Conservation (phyloP, 495 filamentous ascomycete genomes). For the Halenospora varia region DNA sequence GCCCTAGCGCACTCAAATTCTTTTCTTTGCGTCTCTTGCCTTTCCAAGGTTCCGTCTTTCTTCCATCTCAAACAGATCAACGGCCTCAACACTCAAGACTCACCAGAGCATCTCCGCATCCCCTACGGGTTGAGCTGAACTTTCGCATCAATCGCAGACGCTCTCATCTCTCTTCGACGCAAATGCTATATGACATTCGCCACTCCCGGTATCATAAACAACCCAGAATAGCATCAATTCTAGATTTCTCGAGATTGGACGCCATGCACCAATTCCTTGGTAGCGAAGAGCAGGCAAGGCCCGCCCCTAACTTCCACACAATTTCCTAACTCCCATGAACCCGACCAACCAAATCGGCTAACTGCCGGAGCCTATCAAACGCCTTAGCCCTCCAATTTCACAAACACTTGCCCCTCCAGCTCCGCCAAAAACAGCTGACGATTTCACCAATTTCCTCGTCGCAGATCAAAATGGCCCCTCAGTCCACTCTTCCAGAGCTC, state of each 20-base stretch:
- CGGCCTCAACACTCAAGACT: too few relatives aligned
- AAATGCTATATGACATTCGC: not conserved
- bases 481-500: not conserved
- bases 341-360: not conserved
- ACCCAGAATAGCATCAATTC: not conserved
- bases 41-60: too few relatives aligned
- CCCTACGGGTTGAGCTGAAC: too few relatives aligned
- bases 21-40: too few relatives aligned
- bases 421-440: not conserved
- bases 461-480: not conserved
- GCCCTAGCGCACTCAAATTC: too few relatives aligned
- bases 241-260: not conserved
- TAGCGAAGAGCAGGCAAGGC: not conserved
- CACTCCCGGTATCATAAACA: not conserved
- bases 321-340: not conserved
- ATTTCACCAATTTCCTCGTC: not conserved
- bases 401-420: not conserved
- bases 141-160: too few relatives aligned
- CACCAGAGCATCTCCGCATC: too few relatives aligned
- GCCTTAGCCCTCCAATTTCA: not conserved
- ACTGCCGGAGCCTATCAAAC: conserved; percentile 5
- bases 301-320: not conserved
- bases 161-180: not conserved
- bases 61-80: too few relatives aligned
- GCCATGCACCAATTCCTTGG: not conserved